Base-by-base conservation (phyloP, 768 basidiomycete genomes). In the Mycena amicta region DNA sequence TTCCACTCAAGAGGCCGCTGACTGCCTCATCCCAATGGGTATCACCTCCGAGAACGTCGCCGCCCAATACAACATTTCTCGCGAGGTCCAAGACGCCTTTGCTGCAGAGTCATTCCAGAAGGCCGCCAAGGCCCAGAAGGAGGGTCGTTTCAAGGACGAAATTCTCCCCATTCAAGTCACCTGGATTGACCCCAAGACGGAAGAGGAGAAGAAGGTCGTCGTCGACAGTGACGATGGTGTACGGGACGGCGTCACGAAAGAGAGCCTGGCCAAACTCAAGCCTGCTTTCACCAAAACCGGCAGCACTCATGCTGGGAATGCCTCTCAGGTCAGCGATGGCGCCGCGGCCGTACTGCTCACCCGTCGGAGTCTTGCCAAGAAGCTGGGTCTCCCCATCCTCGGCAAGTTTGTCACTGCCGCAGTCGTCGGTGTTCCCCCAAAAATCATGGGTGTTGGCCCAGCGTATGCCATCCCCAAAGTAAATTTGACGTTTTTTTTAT, bases 31-130 rank as follows among this genome's bases (percentile, higher is more conserved):
- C 57, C 92, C 92, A 43, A 93, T 93, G 92, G 95, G 94, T 31
- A 87, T 95, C 77, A 95, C 95, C 20, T 93, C 90, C n/a, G 93
- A 95, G 77, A 94, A 94, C 70, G 92, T 95, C 63, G 92, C 94
- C 13, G 71, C 79, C 50, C 86, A 93, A 55, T 95, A 82, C 72
- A 77, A 78, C 58, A 84, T 96, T 70, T 77, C 88, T 27, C 89
- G 95, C 53, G 77, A 80, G 49, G 74, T 72, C n/a, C 92, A 95
- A 74, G 95, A 96, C 77, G 82, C 79, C 55, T 95, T 95, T 66
- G 87, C 94, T 5, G 92, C 92, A 15, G 72, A 77, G 43, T 94
- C 92, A 0, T 93, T 92, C 83, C 86, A 87, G 67, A 92, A 92
- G 70, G 94, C 94, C 6, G 85, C 87, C 15, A 80, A 80, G 11